Conservation (phyloP, 305 asterid genomes). For the Fraxinus latifolia region DNA sequence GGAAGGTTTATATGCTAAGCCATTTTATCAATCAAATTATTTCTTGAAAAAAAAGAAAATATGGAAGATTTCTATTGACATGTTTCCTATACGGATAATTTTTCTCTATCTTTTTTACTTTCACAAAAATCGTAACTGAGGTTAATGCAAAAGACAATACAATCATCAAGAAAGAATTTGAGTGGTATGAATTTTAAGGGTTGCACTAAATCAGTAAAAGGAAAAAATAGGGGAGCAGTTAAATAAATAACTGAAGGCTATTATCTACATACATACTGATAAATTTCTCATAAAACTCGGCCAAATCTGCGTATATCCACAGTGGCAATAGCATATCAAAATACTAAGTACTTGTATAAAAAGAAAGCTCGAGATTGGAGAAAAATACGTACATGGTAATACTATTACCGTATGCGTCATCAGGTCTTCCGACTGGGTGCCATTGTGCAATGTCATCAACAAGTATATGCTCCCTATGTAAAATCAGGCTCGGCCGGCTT, state of each 20-base stretch:
- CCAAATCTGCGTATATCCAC: background rate
- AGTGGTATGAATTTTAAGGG: background rate
- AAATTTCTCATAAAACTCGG: background rate
- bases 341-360: background rate
- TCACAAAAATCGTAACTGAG: background rate
- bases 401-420: background rate
- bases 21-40: background rate
- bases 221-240: background rate
- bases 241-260: background rate
- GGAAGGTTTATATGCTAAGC: background rate
- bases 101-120: background rate
- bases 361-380: background rate
- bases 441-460: background rate
- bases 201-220: background rate
- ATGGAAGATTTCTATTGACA: background rate
- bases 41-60: background rate
- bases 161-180: background rate
- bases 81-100: background rate
- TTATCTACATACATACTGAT: background rate
- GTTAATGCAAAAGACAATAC: background rate
- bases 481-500: constrained; percentile 70
- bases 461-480: constrained; percentile 2
- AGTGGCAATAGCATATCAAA: background rate
- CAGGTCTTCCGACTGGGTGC: background rate
- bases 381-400: background rate